phyloP scores from a whole-genome alignment of 2,329 filamentous ascomycete genomes.

The Phialocephala subalpina region DNA sequence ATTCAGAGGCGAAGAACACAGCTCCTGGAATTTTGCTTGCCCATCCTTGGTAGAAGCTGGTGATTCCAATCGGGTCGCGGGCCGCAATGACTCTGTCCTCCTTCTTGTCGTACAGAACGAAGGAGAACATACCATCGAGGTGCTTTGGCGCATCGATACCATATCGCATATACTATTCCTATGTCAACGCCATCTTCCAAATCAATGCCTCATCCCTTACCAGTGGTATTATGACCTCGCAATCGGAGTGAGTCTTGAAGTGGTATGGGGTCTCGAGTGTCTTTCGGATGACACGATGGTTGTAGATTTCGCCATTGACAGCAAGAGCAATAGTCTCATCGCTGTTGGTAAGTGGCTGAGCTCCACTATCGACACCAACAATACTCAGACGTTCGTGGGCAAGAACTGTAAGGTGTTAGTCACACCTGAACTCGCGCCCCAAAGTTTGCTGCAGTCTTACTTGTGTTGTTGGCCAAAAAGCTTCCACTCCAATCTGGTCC shows the following conservation, averaged over 20 bases:
- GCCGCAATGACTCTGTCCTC: constrained; percentile 93
- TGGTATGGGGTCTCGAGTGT: constrained; percentile 82
- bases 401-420: constrained; percentile 68
- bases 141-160: constrained; percentile 90
- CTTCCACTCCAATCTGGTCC: constrained; percentile 99
- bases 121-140: constrained; percentile 99
- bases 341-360: constrained; percentile 92
- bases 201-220: constrained; percentile 57
- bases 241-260: constrained; percentile 99
- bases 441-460: constrained; percentile 58
- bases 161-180: constrained; percentile 83
- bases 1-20: constrained; percentile 95
- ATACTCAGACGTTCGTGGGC: constrained; percentile 98
- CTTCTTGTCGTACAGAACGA: constrained; percentile 95
- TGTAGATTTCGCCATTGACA: constrained; percentile 99
- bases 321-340: constrained; percentile 89
- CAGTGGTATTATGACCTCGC: constrained; percentile 97
- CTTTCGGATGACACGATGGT: constrained; percentile 95
- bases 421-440: not conserved
- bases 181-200: constrained; percentile 23
- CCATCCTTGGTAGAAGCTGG: constrained; percentile 96
- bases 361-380: constrained; percentile 92
- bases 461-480: constrained; percentile 88
- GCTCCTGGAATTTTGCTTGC: constrained; percentile 82
- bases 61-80: constrained; percentile 95